These are phyloP conservation scores for Thielaviopsis ethacetica DNA, from an alignment of 2,329 filamentous ascomycete species.

Conservation along the genomic window DNA sequence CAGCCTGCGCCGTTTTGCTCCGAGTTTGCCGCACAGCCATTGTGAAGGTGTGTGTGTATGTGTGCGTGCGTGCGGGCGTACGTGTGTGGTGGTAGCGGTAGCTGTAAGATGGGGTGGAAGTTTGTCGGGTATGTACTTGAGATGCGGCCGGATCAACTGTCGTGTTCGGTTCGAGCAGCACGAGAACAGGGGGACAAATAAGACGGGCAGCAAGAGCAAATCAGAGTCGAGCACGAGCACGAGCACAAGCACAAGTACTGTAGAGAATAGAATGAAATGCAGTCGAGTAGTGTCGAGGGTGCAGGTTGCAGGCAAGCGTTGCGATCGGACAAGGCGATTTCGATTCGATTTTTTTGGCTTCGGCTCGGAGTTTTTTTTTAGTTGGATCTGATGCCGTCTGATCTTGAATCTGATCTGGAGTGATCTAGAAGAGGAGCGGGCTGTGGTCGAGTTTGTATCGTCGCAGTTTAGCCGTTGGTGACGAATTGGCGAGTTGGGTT, in stretches of 20 bases:
- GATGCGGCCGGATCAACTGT: neutral
- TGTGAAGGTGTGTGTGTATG: neutral
- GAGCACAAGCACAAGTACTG: neutral
- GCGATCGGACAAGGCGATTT: neutral
- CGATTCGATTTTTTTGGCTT: neutral
- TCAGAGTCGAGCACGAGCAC: neutral
- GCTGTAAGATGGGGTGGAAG: neutral
- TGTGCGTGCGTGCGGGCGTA: too few relatives aligned
- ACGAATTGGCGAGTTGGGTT: neutral
- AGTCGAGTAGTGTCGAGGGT: too few relatives aligned
- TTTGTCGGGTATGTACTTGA: neutral
- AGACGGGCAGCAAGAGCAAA: neutral
- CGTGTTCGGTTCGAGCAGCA: neutral
- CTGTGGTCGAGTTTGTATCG: neutral
- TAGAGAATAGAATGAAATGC: too few relatives aligned
- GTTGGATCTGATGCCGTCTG: neutral
- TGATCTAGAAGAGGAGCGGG: neutral
- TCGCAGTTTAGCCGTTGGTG: neutral
- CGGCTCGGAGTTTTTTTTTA: neutral
- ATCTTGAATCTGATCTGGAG: neutral
- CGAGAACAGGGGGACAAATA: neutral
- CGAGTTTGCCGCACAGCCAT: slow-evolving; percentile 14
- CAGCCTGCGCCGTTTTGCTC: slow-evolving; percentile 14
- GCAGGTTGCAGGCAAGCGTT: neutral
- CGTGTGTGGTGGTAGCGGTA: neutral